Percentiles rank a stretch among this genome's conserved stretches.
Conservation (phyloP, 2,329 filamentous ascomycete genomes). For the Kalmusia sp. region DNA sequence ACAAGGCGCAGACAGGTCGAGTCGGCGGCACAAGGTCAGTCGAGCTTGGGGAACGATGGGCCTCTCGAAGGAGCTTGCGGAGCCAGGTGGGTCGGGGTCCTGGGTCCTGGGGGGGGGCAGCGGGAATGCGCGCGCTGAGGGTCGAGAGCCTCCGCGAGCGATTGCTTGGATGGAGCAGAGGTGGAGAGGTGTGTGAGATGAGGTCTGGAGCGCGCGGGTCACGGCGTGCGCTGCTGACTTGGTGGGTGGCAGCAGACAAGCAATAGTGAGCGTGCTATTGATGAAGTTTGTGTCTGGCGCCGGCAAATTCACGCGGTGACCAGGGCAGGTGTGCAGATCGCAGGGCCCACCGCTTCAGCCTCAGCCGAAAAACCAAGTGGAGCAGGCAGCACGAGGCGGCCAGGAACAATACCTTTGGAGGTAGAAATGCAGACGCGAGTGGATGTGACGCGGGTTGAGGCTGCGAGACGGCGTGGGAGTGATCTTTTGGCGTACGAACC, state of each 20-base stretch:
- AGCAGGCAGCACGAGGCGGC: slow-evolving; percentile 39
- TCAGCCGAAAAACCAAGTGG: slow-evolving; percentile 46
- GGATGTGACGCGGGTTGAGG: not conserved
- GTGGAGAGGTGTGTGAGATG: slow-evolving; percentile 6
- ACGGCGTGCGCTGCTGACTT: slow-evolving; percentile 2
- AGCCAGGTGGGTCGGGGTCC: slow-evolving; percentile 40
- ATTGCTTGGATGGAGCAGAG: slow-evolving; percentile 6
- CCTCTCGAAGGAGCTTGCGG: slow-evolving; percentile 43
- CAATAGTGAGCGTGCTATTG: slow-evolving; percentile 19
- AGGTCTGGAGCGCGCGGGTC: slow-evolving; percentile 7
- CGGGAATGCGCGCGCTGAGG: slow-evolving; percentile 14
- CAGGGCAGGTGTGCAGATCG: slow-evolving; percentile 45
- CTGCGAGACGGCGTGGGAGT: slow-evolving; percentile 19
- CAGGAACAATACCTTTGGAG: slow-evolving; percentile 33
- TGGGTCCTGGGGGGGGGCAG: too few relatives aligned
- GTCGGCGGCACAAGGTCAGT: slow-evolving; percentile 33
- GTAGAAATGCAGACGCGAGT: slow-evolving; percentile 3
- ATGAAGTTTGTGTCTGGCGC: slow-evolving; percentile 38
- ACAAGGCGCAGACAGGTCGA: slow-evolving; percentile 30
- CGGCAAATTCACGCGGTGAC: slow-evolving; percentile 40
- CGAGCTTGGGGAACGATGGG: slow-evolving; percentile 33
- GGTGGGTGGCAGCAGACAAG: slow-evolving; percentile 2
- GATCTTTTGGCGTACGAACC: slow-evolving; percentile 24
- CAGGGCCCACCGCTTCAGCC: slow-evolving; percentile 45
- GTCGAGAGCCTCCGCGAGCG: slow-evolving; percentile 6